Evolutionary conservation across 2,329 filamentous ascomycete genomes (phyloP).

Genomic region (Basipetospora chlamydospora): DNA sequence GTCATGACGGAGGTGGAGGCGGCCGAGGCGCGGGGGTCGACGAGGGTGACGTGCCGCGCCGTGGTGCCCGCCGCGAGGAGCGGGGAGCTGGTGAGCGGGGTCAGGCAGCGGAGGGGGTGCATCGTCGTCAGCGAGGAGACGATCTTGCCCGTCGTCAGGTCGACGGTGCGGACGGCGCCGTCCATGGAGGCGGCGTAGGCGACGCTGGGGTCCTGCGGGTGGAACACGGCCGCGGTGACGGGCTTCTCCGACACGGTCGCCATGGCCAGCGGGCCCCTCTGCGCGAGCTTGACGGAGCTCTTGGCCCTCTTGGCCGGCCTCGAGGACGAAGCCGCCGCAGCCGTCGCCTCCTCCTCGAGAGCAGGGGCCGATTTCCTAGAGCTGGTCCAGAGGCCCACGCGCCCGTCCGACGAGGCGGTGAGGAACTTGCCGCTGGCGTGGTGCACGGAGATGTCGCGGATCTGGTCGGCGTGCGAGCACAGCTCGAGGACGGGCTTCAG

Average conservation of each 20-base stretch:
- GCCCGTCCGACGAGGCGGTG: slow-evolving; percentile 72
- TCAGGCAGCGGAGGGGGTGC: slow-evolving; percentile 68
- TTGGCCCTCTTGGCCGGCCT: slow-evolving; percentile 5
- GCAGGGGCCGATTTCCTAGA: slow-evolving; percentile 65
- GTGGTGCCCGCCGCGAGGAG: slow-evolving; percentile 62
- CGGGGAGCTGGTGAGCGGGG: slow-evolving; percentile 49
- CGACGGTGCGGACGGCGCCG: slow-evolving; percentile 80
- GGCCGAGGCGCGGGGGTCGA: slow-evolving; percentile 73
- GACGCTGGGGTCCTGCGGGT: slow-evolving; percentile 70
- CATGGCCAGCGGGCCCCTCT: slow-evolving; percentile 66
- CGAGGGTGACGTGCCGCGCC: slow-evolving; percentile 77
- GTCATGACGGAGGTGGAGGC: slow-evolving; percentile 72
- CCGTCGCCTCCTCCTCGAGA: slow-evolving; percentile 43
- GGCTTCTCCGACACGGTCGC: slow-evolving; percentile 58
- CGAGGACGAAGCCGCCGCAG: slow-evolving; percentile 45
- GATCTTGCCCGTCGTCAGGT: slow-evolving; percentile 64
- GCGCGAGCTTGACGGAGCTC: slow-evolving; percentile 33
- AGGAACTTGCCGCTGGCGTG: slow-evolving; percentile 62
- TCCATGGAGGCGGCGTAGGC: slow-evolving; percentile 88
- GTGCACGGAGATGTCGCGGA: slow-evolving; percentile 65
- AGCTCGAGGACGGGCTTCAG: slow-evolving; percentile 67
- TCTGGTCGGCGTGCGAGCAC: slow-evolving; percentile 62
- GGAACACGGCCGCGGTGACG: slow-evolving; percentile 72
- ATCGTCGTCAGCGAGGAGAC: slow-evolving; percentile 75
- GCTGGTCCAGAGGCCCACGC: slow-evolving; percentile 77